Evolutionary conservation across 352 stramenopile species (phyloP).

Genomic region (Pythium graminicola): DNA sequence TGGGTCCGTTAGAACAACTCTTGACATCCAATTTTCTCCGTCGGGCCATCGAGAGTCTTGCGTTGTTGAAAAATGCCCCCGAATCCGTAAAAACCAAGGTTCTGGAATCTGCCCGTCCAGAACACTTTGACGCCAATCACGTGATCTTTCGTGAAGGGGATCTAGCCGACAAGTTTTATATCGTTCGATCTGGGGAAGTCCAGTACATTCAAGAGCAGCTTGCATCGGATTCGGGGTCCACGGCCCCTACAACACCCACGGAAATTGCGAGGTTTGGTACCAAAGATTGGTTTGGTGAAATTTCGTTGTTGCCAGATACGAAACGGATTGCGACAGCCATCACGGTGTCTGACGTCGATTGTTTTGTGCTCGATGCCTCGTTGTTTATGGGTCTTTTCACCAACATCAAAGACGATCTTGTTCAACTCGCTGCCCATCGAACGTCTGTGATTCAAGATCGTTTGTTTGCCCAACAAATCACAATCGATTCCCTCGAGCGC

Average conservation of each 20-base stretch:
- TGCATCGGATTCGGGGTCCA: neutral
- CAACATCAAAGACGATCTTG: slow-evolving; percentile 29
- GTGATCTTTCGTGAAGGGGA: slow-evolving; percentile 46
- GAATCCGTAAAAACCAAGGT: slow-evolving; percentile 38
- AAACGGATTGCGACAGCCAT: slow-evolving; percentile 62
- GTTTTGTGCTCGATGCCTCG: slow-evolving; percentile 53
- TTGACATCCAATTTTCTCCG: slow-evolving; percentile 67
- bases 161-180: slow-evolving; percentile 47
- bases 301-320: slow-evolving; percentile 42
- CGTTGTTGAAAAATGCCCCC: slow-evolving; percentile 41
- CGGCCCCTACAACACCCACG: slow-evolving; percentile 7
- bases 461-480: slow-evolving; percentile 42
- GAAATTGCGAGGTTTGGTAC: slow-evolving; percentile 38
- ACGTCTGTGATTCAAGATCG: slow-evolving; percentile 32
- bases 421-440: slow-evolving; percentile 29
- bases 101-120: slow-evolving; percentile 29
- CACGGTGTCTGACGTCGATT: slow-evolving; percentile 50
- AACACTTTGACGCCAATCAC: slow-evolving; percentile 39
- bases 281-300: slow-evolving; percentile 63
- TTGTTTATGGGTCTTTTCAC: slow-evolving; percentile 59
- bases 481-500: slow-evolving; percentile 49
- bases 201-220: slow-evolving; percentile 26
- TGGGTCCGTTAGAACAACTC: slow-evolving; percentile 76
- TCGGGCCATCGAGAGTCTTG: slow-evolving; percentile 43
- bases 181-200: slow-evolving; percentile 47